Evolutionary conservation across 106 monocot genomes (phyloP), one percentile per base, ranked within the genome.

Genomic region (Vanilla planifolia): DNA sequence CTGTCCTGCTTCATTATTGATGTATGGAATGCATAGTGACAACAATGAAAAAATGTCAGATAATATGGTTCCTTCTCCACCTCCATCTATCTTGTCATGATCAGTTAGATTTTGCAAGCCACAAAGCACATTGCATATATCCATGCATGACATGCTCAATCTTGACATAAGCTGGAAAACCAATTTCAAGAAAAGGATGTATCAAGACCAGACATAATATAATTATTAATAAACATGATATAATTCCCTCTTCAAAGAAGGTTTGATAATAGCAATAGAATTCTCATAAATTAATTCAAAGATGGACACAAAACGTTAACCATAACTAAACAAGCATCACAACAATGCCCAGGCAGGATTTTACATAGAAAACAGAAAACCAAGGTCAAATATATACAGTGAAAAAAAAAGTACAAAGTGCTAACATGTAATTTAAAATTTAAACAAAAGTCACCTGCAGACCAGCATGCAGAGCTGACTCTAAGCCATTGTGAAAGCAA

Each of bases 401-500:
- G n/a, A n/a, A n/a, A n/a, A n/a, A n/a, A n/a, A n/a, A n/a, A n/a
- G n/a, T n/a, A n/a, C n/a, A n/a, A n/a, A n/a, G n/a, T n/a, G n/a
- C n/a, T n/a, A n/a, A n/a, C n/a, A n/a, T n/a, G n/a, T n/a, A n/a
- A 26, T 9, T 52, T 52, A 43, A 32, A 9, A 23, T 17, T 0
- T 32, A 16, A 21, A 52, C 43, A 22, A 42, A 24, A 60, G 27
- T 56, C 13, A 95, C 95, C 95, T 96, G 92, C 73, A 98, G 72
- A 59, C 72, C 64, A 61, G 98, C 98, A 82, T 73, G 66, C 0
- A 98, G 59, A 48, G 87, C 79, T 33, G 98, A 92, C 71, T 98
- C 98, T 45, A 85, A 68, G 40, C 98, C 98, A 80, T 91, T 92
- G 69, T 82, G 91, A 67, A 98, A 75, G 59, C 98, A 98, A 48